Percentiles rank a stretch among this genome's conserved stretches.
Evolutionary conservation across 192 early-diverging fungal species (phyloP).

Genomic region (Coemansia sp.): DNA sequence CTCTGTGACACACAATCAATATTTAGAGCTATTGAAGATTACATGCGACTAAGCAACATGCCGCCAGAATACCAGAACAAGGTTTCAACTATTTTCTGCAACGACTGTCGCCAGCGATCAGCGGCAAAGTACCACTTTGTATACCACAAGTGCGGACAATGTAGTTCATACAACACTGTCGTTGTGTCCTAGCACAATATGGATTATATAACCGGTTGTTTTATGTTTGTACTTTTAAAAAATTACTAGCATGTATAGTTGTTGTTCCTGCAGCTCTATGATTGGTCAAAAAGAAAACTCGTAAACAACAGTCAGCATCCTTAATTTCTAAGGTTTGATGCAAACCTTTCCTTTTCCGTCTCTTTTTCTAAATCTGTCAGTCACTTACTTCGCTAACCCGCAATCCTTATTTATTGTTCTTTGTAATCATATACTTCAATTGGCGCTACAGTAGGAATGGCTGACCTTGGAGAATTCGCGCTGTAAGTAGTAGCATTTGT

Average conservation of each 20-base stretch:
- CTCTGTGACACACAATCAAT: conserved; percentile 79
- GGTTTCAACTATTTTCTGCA: conserved; percentile 80
- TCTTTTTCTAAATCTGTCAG: not conserved
- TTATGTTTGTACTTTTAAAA: no score
- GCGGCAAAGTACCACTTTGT: conserved; percentile 89
- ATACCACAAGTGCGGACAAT: conserved; percentile 90
- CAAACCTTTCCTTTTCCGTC: conserved; percentile 1
- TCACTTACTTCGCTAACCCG: not conserved
- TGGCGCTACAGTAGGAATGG: conserved; percentile 18
- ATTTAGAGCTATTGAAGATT: conserved; percentile 79
- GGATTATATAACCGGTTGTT: not conserved
- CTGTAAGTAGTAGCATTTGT: conserved; percentile 25
- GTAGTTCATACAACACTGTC: conserved; percentile 87
- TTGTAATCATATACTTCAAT: not conserved
- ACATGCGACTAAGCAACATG: conserved; percentile 82
- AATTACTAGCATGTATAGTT: no score
- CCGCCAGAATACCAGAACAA: conserved; percentile 82
- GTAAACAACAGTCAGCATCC: no score
- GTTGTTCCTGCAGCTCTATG: no score
- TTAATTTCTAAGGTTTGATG: no score
- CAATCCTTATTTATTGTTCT: not conserved
- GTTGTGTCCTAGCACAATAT: conserved; percentile 18
- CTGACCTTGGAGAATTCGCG: conserved; percentile 32
- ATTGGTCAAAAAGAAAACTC: no score
- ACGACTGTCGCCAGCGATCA: conserved; percentile 89